Evolutionary conservation across 306 rosid genomes (phyloP).

Genomic region (Leucaena leucocephala): DNA sequence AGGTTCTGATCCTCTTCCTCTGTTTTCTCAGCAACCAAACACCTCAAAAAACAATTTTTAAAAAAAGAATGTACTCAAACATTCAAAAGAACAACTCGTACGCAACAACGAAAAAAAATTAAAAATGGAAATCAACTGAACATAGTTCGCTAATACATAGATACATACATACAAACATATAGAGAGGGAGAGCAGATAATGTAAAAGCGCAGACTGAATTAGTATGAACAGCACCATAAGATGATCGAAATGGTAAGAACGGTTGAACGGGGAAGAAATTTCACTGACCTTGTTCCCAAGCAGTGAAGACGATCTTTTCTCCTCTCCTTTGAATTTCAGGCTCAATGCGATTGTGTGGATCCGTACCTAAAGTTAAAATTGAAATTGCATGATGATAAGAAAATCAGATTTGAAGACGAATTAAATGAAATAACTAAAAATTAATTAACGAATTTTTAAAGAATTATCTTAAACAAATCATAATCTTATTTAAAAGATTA

Average conservation of each 20-base stretch:
- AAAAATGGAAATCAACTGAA: conserved; percentile 10
- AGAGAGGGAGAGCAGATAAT: not conserved
- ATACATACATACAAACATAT: too few species aligned
- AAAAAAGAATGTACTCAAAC: conserved; percentile 27
- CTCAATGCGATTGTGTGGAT: not conserved
- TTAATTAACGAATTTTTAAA: too few species aligned
- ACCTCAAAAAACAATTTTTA: not conserved
- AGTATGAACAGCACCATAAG: not conserved
- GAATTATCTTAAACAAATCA: too few species aligned
- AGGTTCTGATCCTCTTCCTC: conserved; percentile 25
- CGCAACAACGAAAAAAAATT: conserved; percentile 26
- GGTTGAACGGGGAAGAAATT: conserved; percentile 18
- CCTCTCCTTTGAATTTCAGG: conserved; percentile 6
- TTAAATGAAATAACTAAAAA: too few species aligned
- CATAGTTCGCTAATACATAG: not conserved
- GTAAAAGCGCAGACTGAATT: conserved; percentile 6
- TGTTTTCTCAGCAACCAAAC: conserved; percentile 54
- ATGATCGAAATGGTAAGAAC: conserved; percentile 20
- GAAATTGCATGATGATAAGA: not conserved
- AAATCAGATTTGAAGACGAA: not conserved
- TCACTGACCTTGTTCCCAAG: conserved; percentile 53
- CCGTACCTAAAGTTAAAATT: too few species aligned
- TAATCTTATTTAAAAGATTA: too few species aligned
- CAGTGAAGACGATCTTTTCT: conserved; percentile 35
- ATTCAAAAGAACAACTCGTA: conserved; percentile 34